Conservation (phyloP, 2,329 filamentous ascomycete genomes). For the Cladosporium sp. region DNA sequence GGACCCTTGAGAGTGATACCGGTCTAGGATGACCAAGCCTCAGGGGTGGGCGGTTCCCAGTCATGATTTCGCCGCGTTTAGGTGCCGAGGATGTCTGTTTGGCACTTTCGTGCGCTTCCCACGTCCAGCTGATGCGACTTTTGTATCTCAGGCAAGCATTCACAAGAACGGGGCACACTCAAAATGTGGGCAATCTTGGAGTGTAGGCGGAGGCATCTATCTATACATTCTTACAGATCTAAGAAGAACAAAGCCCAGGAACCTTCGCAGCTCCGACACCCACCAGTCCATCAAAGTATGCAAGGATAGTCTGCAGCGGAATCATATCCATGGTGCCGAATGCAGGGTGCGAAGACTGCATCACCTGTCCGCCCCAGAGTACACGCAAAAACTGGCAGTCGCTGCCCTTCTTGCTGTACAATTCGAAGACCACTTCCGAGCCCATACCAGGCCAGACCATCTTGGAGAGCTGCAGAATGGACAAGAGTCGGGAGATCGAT, state of each 20-base stretch:
- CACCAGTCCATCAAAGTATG: constrained; percentile 68
- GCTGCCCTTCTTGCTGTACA: constrained; percentile 49
- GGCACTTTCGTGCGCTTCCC: too few species aligned
- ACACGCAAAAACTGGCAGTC: constrained; percentile 57
- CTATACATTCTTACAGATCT: neutral
- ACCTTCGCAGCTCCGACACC: constrained; percentile 49
- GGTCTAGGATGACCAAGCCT: too few species aligned
- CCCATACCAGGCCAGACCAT: constrained; percentile 90
- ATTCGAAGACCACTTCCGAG: constrained; percentile 70
- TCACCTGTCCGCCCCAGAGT: constrained; percentile 64
- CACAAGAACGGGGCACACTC: too few species aligned
- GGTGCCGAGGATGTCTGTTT: too few species aligned
- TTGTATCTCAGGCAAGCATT: too few species aligned
- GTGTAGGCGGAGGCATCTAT: too few species aligned
- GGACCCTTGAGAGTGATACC: too few species aligned
- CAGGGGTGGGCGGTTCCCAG: too few species aligned
- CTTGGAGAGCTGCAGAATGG: constrained; percentile 64
- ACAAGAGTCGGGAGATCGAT: constrained; percentile 62
- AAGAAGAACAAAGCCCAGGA: constrained; percentile 31
- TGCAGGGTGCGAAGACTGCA: constrained; percentile 64
- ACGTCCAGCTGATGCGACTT: too few species aligned
- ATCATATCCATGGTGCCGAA: constrained; percentile 70
- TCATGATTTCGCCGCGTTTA: too few species aligned
- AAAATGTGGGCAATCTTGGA: too few species aligned
- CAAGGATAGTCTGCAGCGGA: constrained; percentile 59